Evolutionary conservation across 768 basidiomycete genomes (phyloP).

Genomic region (Leccinellum albellum): DNA sequence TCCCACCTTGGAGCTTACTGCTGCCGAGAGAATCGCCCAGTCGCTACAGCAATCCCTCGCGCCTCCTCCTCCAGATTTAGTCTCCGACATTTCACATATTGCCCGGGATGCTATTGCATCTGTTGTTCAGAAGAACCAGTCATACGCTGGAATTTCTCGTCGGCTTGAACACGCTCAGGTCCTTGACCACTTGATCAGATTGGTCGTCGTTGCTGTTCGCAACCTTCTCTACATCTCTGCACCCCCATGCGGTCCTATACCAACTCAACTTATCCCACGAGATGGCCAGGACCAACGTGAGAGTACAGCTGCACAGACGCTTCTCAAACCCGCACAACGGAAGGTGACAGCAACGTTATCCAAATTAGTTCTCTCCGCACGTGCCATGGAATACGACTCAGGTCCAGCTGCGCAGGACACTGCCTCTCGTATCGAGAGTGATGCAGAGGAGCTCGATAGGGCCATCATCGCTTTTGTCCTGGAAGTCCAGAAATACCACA

Average conservation of each 20-base stretch:
- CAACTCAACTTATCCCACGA: constrained; percentile 49
- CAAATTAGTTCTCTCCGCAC: constrained; percentile 84
- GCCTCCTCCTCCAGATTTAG: constrained; percentile 53
- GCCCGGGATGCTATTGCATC: constrained; percentile 58
- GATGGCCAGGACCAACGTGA: constrained; percentile 44
- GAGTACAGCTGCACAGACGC: constrained; percentile 45
- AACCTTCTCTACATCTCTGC: constrained; percentile 71
- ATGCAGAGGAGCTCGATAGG: constrained; percentile 71
- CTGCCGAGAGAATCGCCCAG: constrained; percentile 65
- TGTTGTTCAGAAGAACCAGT: constrained; percentile 56
- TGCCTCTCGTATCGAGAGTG: constrained; percentile 65
- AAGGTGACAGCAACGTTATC: constrained; percentile 88
- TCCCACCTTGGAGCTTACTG: constrained; percentile 47
- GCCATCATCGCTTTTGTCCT: constrained; percentile 65
- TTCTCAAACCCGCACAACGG: constrained; percentile 76
- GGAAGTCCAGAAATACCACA: constrained; percentile 62
- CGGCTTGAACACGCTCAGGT: constrained; percentile 51
- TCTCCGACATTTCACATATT: constrained; percentile 58
- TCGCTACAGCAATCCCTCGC: constrained; percentile 57
- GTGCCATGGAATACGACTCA: constrained; percentile 82
- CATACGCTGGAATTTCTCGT: constrained; percentile 40
- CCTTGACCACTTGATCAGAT: constrained; percentile 61
- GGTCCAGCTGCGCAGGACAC: constrained; percentile 60
- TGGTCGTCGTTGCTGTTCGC: constrained; percentile 68
- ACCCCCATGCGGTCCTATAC: constrained; percentile 57